Percentiles rank a stretch among this genome's conserved stretches.
Conservation (phyloP, 208 protist genomes). For the Vickermania spadyakhi region DNA sequence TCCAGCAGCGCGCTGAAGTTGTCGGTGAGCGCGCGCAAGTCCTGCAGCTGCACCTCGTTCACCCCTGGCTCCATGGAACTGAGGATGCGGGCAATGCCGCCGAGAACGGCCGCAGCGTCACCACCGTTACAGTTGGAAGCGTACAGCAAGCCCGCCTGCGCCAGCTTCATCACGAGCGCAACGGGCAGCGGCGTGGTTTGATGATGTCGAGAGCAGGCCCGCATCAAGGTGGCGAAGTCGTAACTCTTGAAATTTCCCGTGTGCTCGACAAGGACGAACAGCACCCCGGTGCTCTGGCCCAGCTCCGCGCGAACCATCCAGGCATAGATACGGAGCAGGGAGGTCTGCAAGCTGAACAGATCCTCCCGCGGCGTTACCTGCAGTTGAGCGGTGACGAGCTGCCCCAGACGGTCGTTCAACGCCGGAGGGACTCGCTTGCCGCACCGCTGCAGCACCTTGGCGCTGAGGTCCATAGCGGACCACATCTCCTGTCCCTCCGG, state of each 20-base stretch:
- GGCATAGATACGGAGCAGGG: slow-evolving; percentile 56
- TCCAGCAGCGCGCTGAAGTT: slow-evolving; percentile 51
- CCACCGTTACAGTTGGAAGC: slow-evolving; percentile 20
- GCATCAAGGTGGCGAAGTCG: slow-evolving; percentile 46
- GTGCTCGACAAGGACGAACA: slow-evolving; percentile 45
- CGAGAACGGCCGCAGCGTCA: slow-evolving; percentile 42
- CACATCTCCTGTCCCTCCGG: slow-evolving; percentile 9
- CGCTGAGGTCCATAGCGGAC: slow-evolving; percentile 25
- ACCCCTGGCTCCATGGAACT: slow-evolving; percentile 26
- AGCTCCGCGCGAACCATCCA: slow-evolving; percentile 74
- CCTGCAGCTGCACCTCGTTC: slow-evolving; percentile 9
- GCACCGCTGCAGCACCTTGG: slow-evolving; percentile 69
- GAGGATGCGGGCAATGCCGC: slow-evolving; percentile 34
- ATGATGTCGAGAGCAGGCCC: slow-evolving; percentile 52
- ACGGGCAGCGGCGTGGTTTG: slow-evolving; percentile 35
- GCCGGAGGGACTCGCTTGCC: slow-evolving; percentile 42
- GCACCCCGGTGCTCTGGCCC: slow-evolving; percentile 34
- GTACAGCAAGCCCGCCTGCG: slow-evolving; percentile 37
- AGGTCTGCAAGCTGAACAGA: slow-evolving; percentile 17
- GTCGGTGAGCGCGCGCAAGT: slow-evolving; percentile 37
- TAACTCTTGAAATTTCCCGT: slow-evolving; percentile 28
- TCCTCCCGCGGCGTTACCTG: slow-evolving; percentile 19
- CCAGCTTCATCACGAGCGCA: slow-evolving; percentile 39
- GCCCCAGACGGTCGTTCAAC: slow-evolving; percentile 47
- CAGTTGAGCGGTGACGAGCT: slow-evolving; percentile 26